phyloP scores from a whole-genome alignment of 129 eudicot genomes.

The Sambucus nigra region DNA sequence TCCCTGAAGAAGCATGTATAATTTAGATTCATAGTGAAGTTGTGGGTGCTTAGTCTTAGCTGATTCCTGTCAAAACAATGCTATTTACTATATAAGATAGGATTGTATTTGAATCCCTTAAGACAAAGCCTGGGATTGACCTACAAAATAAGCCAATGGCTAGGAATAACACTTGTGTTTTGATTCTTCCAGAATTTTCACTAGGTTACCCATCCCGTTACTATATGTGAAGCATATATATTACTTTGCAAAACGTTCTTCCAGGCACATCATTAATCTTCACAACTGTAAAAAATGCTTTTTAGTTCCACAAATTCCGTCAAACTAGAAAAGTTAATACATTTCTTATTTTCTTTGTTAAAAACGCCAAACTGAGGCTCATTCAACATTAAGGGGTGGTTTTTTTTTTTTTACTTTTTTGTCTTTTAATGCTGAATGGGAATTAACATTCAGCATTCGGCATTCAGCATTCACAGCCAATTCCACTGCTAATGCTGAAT shows the following conservation, averaged over 20 bases:
- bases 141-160: no score
- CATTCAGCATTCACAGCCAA: no score
- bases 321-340: not conserved
- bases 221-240: not conserved
- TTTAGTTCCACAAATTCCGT: not conserved
- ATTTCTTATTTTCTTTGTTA: not conserved
- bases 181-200: no score
- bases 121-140: no score
- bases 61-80: conserved; percentile 42
- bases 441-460: no score
- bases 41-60: conserved; percentile 91
- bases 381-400: no score
- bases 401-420: no score
- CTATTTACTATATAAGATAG: not conserved
- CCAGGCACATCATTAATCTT: not conserved
- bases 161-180: no score
- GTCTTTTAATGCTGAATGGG: no score
- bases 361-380: no score
- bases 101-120: no score
- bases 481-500: no score
- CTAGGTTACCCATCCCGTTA: not conserved
- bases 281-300: not conserved
- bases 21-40: conserved; percentile 87
- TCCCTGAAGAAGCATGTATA: conserved; percentile 97
- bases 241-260: not conserved